phyloP scores from a whole-genome alignment of 768 basidiomycete genomes.

The Trametes cingulata region DNA sequence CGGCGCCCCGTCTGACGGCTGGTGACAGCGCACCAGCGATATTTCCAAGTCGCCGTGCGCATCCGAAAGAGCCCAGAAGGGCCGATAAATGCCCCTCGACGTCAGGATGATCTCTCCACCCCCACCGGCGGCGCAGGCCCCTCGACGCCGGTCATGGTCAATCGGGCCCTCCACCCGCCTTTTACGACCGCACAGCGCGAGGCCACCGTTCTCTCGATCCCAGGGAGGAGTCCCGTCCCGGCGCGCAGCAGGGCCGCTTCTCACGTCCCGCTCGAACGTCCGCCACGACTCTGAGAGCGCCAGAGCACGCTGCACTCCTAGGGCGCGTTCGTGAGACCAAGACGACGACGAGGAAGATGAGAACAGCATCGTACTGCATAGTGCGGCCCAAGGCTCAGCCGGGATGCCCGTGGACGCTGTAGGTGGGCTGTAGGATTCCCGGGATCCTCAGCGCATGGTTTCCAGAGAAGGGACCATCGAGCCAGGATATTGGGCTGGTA shows the following conservation, averaged over 20 bases:
- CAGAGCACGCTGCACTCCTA: not conserved
- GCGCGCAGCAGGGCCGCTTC: slow-evolving; percentile 22
- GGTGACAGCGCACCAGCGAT: not conserved
- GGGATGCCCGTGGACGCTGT: too few species aligned
- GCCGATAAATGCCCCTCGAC: too few species aligned
- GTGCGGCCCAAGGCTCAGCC: not conserved
- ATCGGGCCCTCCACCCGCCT: too few species aligned
- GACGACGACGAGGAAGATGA: not conserved
- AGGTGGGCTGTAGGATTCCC: too few species aligned
- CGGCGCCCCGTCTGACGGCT: not conserved
- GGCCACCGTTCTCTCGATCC: not conserved
- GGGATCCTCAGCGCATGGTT: not conserved
- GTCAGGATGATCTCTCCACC: not conserved
- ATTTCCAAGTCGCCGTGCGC: not conserved
- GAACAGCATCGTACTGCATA: not conserved
- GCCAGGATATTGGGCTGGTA: too few species aligned
- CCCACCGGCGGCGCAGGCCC: too few species aligned
- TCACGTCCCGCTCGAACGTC: slow-evolving; percentile 16
- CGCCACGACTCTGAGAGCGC: slow-evolving; percentile 20
- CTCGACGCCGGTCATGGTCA: too few species aligned
- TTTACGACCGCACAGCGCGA: not conserved
- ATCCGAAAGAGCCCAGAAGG: not conserved
- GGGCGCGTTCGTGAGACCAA: slow-evolving; percentile 6
- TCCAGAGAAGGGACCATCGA: not conserved
- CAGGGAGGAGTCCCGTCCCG: not conserved